Percentiles rank a stretch among this genome's conserved stretches.
These are phyloP conservation scores for Zizania palustris DNA, from an alignment of 202 grass and related monocot genomes.

Conservation along the genomic window DNA sequence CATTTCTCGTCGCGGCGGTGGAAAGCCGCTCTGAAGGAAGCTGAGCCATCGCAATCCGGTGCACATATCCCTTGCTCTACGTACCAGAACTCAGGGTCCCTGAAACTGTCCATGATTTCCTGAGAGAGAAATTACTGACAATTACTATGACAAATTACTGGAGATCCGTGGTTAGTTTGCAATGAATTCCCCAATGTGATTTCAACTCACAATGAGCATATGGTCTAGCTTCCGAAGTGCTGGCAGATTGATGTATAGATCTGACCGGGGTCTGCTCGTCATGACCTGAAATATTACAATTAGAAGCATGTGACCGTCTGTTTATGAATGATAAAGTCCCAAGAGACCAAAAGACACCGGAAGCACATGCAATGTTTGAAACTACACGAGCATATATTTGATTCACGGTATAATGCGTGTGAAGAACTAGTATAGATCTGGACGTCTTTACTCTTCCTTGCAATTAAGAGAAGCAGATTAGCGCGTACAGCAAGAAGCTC, in stretches of 20 bases:
- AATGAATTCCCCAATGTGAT: not conserved
- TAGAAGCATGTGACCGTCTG: not conserved
- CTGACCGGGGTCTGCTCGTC: conserved; percentile 76
- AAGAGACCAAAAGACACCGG: too few species aligned
- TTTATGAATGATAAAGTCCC: conserved; percentile 2
- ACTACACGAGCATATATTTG: too few species aligned
- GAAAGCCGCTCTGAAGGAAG: conserved; percentile 60
- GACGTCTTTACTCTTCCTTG: too few species aligned
- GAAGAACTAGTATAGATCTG: too few species aligned
- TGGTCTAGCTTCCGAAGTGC: conserved; percentile 86
- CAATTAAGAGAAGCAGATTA: not conserved
- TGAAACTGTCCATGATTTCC: conserved; percentile 90
- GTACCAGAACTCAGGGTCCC: conserved; percentile 88
- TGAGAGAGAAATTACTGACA: conserved; percentile 34
- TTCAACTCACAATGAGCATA: conserved; percentile 81
- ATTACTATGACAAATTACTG: not conserved
- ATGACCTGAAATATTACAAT: conserved; percentile 61
- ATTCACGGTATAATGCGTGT: too few species aligned
- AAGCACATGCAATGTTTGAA: too few species aligned
- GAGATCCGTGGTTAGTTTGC: not conserved
- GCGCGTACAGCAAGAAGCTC: not conserved
- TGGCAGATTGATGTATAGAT: conserved; percentile 80
- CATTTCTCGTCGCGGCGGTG: conserved; percentile 78
- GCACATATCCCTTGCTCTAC: conserved; percentile 82
- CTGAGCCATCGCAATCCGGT: conserved; percentile 67